Evolutionary conservation across 2,329 filamentous ascomycete species (phyloP), one percentile per base, ranked within the genome.

Genomic region (Xylariaceae sp.): DNA sequence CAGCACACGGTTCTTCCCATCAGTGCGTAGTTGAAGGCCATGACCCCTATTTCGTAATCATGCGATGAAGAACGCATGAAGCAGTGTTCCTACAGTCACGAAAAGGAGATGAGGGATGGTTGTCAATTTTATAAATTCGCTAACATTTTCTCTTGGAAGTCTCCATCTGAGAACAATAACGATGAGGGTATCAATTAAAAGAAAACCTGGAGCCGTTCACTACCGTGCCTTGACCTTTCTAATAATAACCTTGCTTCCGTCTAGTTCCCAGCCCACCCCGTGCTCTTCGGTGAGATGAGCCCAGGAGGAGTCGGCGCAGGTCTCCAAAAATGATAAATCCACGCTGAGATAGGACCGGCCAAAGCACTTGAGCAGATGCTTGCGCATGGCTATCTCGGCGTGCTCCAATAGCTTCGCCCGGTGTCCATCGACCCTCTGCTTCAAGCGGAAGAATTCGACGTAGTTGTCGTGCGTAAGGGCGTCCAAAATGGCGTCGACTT

Each of bases 381-480:
- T 78, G 66, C 88, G 80, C 70, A 97, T 80, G n/a, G 82, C 80
- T 23, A 85, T 82, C 66, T 90, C 89, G 7, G 90, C 89, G 78
- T 87, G 93, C 69, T 91, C 88, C 80, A 97, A 86, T 59, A 99
- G 76, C 58, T 86, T 84, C 44, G 87, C 83, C 72, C 88, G 83
- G 73, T 96, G 89, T 7, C 89, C 90, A 75, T 97, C 91, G 35
- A 94, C 90, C 58, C 79, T 82, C 63, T 80, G 80, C 74, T 85
- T 86, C 51, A 89, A 77, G 64, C 84, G 82, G 78, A 88, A 89
- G 72, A 96, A 97, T 10, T 82, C 73, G 39, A 91, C 80, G 78
- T 90, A 97, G 71, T 97, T 89, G 68, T 94, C 91, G 64, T 88
- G 87, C 9, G 88, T 84, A 53, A 99, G 73, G 4, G 90, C 85